Base-by-base conservation (phyloP, 306 rosid genomes). In the Rosa rugosa region DNA sequence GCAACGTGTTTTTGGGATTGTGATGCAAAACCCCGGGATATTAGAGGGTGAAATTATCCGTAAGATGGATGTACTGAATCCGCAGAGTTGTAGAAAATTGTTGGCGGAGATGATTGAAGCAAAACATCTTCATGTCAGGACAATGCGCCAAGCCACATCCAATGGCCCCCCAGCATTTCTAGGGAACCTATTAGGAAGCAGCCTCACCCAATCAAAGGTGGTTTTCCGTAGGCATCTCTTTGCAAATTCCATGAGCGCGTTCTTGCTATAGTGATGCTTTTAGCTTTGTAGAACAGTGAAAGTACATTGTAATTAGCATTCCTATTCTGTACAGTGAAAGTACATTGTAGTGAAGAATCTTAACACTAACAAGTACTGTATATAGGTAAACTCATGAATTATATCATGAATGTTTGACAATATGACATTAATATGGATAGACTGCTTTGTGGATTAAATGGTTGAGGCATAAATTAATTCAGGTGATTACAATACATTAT, bases 21-120 rank as follows among this genome's bases (percentile, higher is more conserved):
- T 92, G 84, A 89, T 92, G 97, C 98, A 91, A 84, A 92, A 85
- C 84, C 98, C 97, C 5, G 98, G 98, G 81, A 94, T 92, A 63
- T 82, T 89, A 79, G 95, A 91, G 97, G 97, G 23, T 36, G 65
- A 72, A 72, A 11, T 72, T 20, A 20, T 53, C 47, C 11, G 13
- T 57, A 36, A 51, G n/a, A 53, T 72, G 18, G 76, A 53, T 36
- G 20, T 6, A 36, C 65, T 51, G 34, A 53, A 53, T 53, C 34
- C 47, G 10, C 68, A 56, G 16, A 22, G 36, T 41, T 13, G 77
- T 41, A 13, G 50, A 56, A 40, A 38, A 56, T 73, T 56, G 53
- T 7, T 40, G 53, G 53, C 18, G 22, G 45, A 12, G 23, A 40
- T 73, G 77, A 23, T 73, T 12, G 34, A 54, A 23, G 68, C 62